These are phyloP conservation scores for Solanum chaucha DNA, from an alignment of 257 asterid species.

Conservation along the genomic window DNA sequence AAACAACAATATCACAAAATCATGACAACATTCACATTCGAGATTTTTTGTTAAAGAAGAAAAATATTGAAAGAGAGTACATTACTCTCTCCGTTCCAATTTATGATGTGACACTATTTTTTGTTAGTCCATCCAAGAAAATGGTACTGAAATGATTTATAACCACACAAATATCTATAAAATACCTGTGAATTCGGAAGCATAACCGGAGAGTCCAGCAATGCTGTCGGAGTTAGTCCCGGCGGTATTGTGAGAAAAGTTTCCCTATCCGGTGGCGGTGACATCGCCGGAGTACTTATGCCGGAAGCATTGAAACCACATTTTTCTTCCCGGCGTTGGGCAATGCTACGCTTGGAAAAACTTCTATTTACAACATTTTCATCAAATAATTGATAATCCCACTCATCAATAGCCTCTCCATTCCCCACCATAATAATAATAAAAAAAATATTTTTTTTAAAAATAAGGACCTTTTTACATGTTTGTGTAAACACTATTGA, in stretches of 20 bases:
- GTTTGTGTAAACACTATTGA: neutral
- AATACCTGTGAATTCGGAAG: constrained; percentile 55
- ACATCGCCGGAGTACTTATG: constrained; percentile 1
- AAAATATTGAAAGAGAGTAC: neutral
- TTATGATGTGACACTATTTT: neutral
- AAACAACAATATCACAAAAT: neutral
- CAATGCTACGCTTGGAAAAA: constrained; percentile 24
- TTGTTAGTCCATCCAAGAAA: neutral
- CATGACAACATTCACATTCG: neutral
- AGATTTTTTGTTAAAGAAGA: neutral
- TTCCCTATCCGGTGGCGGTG: neutral
- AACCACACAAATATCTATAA: too few relatives aligned
- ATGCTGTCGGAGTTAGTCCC: constrained; percentile 51
- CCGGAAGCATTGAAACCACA: constrained; percentile 40
- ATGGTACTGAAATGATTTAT: neutral
- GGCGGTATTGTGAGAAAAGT: constrained; percentile 41
- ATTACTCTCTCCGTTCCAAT: neutral
- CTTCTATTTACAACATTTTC: neutral
- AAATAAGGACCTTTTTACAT: neutral
- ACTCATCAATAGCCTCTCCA: neutral
- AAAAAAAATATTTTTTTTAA: neutral
- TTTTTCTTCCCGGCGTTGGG: constrained; percentile 46
- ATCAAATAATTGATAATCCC: neutral
- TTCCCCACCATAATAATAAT: neutral
- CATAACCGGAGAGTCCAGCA: constrained; percentile 70